Percentiles rank a stretch among this genome's conserved stretches.
Conservation (phyloP, 1,139 yeast species). For the Arxiozyma slooffiae region DNA sequence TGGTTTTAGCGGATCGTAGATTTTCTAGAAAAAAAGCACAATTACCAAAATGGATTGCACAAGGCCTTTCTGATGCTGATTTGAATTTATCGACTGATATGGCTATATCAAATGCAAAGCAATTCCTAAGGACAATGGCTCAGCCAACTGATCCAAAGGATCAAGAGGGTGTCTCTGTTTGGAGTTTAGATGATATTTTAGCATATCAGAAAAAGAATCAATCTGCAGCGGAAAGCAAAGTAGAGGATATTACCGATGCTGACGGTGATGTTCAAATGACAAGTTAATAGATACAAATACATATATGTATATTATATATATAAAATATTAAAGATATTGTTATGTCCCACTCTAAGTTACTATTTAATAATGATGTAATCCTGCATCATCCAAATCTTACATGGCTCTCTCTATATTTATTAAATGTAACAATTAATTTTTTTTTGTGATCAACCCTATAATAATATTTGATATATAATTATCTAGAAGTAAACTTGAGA, state of each 20-base stretch:
- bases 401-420: neutral
- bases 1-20: conserved; percentile 94
- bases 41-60: conserved; percentile 94
- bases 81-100: conserved; percentile 88
- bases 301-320: neutral
- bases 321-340: neutral
- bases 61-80: conserved; percentile 85
- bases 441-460: neutral
- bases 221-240: conserved; percentile 12
- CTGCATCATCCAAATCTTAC: neutral
- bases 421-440: neutral
- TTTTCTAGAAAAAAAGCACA: conserved; percentile 79
- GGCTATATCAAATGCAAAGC: conserved; percentile 93
- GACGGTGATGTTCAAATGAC: conserved; percentile 14
- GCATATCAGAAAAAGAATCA: conserved; percentile 48
- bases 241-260: conserved; percentile 12
- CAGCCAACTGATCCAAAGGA: conserved; percentile 88
- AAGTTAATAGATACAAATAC: no score
- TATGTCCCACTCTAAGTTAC: neutral
- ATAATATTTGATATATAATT: no score
- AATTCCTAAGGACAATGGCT: conserved; percentile 83
- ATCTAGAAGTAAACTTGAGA: neutral
- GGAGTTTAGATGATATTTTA: conserved; percentile 69
- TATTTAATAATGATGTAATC: no score
- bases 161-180: conserved; percentile 89